These are phyloP conservation scores for Cymodocea nodosa DNA, from an alignment of 116 monocot genomes.

Conservation along the genomic window DNA sequence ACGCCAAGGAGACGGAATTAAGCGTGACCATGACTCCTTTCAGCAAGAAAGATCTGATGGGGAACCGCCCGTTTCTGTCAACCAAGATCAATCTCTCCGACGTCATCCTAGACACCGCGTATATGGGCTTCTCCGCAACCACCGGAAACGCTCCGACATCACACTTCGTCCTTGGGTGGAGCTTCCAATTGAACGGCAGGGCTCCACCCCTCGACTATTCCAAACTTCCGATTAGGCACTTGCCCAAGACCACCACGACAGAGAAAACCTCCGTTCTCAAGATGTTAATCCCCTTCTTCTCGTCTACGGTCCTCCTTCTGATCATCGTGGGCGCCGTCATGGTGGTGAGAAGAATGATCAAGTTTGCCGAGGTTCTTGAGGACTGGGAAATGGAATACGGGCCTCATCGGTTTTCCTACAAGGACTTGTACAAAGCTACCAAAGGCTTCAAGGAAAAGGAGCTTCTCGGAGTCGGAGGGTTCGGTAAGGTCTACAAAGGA, in stretches of 20 bases:
- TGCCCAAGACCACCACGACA: neutral
- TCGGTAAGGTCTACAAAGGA: slow-evolving; percentile 35
- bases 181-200: slow-evolving; percentile 2
- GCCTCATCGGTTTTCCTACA: slow-evolving; percentile 24
- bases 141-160: neutral
- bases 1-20: neutral
- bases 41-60: neutral
- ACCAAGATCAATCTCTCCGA: neutral
- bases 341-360: neutral
- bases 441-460: slow-evolving; percentile 15
- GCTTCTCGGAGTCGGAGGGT: slow-evolving; percentile 32
- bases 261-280: neutral
- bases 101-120: neutral
- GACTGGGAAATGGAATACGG: slow-evolving; percentile 8
- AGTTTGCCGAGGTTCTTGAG: neutral
- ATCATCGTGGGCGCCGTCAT: neutral
- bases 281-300: neutral
- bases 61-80: neutral
- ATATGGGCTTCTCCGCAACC: slow-evolving; percentile 8
- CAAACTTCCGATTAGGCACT: neutral
- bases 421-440: slow-evolving; percentile 22
- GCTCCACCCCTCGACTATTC: neutral
- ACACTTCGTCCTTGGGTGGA: slow-evolving; percentile 10
- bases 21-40: slow-evolving; percentile 1
- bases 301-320: neutral